Base-by-base conservation (phyloP, 257 asterid species). In the Craterostigma plantagineum region DNA sequence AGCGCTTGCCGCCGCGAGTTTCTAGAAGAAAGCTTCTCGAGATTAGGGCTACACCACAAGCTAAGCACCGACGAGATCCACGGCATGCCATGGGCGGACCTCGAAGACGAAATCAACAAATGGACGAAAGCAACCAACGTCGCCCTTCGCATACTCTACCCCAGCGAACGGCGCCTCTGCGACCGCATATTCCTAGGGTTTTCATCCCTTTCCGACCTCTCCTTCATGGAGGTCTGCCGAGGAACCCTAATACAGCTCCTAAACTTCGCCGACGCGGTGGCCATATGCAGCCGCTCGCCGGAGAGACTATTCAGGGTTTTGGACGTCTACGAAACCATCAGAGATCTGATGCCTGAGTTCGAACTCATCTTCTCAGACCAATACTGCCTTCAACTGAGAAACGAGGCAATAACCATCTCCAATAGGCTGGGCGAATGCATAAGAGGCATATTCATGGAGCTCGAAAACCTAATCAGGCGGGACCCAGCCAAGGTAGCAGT, bases 221-320 rank as follows among this genome's bases (percentile, higher is more conserved):
- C 98, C 4, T 90, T 76, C 58, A 83, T 83, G 95, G 98, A 83
- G 69, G 95, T 90, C 11, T 76, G 93, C 71, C 66, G 94, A 49
- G 91, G 86, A 10, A 70, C 92, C 16, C 67, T 92, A 15, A 70
- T 75, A 46, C 95, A 83, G 76, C 72, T 90, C 38, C 51, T 90
- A 63, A 79, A 75, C 55, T 90, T 90, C 11, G 98, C 98, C 0
- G 95, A 90, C 39, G 98, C 91, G 0, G 83, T 90, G 10, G 92
- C 93, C 0, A 79, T 73, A 10, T 81, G 93, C 3, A 83, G 95
- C 54, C 77, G 95, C n/a, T 92, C 95, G 0, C 95, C 95, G 0
- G 98, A 90, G 68, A 68, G 95, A 46, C 53, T 90, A 40, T 90
- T 90, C 64, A 82, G 75, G 67, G 92, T 90, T 30, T 70, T 90